Evolutionary conservation across 1,139 yeast genomes (phyloP), one percentile per base, ranked within the genome.

Genomic region (Magnusiomyces suaveolens): DNA sequence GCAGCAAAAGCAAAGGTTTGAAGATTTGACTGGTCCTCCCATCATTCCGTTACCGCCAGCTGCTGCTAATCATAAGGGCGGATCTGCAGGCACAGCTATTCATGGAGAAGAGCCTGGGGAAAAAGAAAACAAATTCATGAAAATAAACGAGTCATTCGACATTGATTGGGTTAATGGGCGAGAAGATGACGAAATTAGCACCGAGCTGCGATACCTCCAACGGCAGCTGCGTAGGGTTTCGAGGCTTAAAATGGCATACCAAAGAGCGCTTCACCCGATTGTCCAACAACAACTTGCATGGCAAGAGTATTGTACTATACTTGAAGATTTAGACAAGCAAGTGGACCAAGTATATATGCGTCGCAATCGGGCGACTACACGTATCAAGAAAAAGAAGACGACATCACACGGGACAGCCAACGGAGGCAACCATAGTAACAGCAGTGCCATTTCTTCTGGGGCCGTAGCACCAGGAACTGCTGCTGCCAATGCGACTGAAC

Each of bases 141-240:
- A n/a, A n/a, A n/a, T 26, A 39, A 56, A 54, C 43, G 65, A 60
- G 43, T 63, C 60, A 21, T 55, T 59, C n/a, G 87, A 83, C 57
- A 77, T 78, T 51, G 88, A 84, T 67, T 90, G 97, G 97, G 72
- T 84, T 24, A 76, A 78, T 54, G 83, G 85, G 49, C 78, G 85
- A 59, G 97, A 94, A 67, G 99, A 94, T 68, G 98, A 94, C 69
- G 98, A 94, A 68, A 82, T 94, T 4, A 84, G 95, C 60, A 83
- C 85, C 0, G 97, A 92, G 64, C 74, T 92, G 59, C 75, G 98
- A 58, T 69, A 71, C 26, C 72, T 90, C 53, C 97, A 94, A 66
- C 73, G 74, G 49, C 83, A 86, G 57, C 73, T 94, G 56, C 79
- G 78, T 58, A 78, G 76, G 32, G 83, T 84, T 0, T 78, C 83